Conservation (phyloP, 2,329 filamentous ascomycete genomes). For the Arachnomyces sp. region DNA sequence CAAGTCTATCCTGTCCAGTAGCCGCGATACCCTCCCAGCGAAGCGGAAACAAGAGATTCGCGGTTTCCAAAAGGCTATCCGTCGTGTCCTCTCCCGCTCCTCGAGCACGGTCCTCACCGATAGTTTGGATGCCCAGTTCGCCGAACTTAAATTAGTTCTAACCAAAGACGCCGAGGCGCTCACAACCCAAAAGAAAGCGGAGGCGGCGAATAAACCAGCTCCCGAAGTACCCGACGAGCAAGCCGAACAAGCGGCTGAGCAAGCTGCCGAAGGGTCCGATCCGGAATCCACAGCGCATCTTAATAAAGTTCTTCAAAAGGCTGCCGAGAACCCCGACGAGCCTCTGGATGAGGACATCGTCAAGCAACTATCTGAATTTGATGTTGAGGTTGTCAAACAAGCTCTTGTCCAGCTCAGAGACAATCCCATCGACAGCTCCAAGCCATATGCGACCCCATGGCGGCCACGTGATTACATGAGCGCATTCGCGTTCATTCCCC, state of each 20-base stretch:
- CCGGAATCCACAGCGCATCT: slow-evolving; percentile 16
- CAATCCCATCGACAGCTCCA: slow-evolving; percentile 66
- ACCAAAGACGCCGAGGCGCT: slow-evolving; percentile 26
- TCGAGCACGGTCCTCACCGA: slow-evolving; percentile 36
- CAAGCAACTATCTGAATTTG: slow-evolving; percentile 40
- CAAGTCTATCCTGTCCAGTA: slow-evolving; percentile 50
- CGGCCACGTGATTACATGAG: slow-evolving; percentile 75
- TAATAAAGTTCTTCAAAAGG: slow-evolving; percentile 26
- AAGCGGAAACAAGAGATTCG: slow-evolving; percentile 70
- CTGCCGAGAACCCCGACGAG: slow-evolving; percentile 21
- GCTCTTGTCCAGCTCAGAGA: slow-evolving; percentile 59
- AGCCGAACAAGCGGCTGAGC: slow-evolving; percentile 5
- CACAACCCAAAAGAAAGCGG: slow-evolving; percentile 15
- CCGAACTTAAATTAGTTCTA: slow-evolving; percentile 42
- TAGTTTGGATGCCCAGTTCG: slow-evolving; percentile 48
- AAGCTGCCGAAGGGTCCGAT: not conserved
- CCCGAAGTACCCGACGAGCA: not conserved
- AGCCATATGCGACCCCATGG: slow-evolving; percentile 92
- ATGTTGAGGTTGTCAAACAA: slow-evolving; percentile 38
- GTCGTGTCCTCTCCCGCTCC: slow-evolving; percentile 53
- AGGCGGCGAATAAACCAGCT: slow-evolving; percentile 13
- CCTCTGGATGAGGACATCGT: slow-evolving; percentile 31
- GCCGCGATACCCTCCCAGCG: slow-evolving; percentile 49
- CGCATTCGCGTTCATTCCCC: slow-evolving; percentile 87
- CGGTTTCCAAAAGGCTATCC: slow-evolving; percentile 58